A percentile compares a stretch with the other conserved stretches of the same genome.
Conservation (phyloP, 106 monocot species). For the Phalaenopsis equestris region DNA sequence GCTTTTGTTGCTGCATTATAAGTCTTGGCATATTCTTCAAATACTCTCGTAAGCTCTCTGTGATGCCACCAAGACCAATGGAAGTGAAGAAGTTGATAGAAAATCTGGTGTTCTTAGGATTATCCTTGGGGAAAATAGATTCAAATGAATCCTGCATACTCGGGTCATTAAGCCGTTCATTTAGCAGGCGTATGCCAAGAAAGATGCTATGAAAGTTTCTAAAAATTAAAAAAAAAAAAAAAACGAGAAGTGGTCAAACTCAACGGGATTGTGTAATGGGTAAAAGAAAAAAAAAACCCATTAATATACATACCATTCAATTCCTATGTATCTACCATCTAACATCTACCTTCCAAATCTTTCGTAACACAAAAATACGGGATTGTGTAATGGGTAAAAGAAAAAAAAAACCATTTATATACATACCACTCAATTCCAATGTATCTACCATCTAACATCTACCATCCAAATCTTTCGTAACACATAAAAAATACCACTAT, state of each 20-base stretch:
- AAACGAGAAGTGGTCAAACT: not conserved
- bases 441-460: too few species aligned
- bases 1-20: slow-evolving; percentile 85
- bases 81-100: slow-evolving; percentile 95
- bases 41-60: slow-evolving; percentile 83
- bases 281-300: too few species aligned
- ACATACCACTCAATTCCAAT: too few species aligned
- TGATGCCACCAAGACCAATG: slow-evolving; percentile 91
- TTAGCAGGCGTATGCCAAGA: slow-evolving; percentile 76
- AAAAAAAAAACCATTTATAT: too few species aligned
- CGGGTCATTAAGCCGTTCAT: slow-evolving; percentile 79
- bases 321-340: too few species aligned
- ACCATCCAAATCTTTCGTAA: too few species aligned
- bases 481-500: too few species aligned
- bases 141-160: slow-evolving; percentile 83
- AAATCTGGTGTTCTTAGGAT: slow-evolving; percentile 90
- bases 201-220: slow-evolving; percentile 91
- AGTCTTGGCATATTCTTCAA: slow-evolving; percentile 94
- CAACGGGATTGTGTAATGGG: not conserved
- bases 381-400: not conserved
- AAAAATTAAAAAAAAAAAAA: slow-evolving; percentile 2
- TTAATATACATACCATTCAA: too few species aligned
- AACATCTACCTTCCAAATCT: too few species aligned
- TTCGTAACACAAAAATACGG: too few species aligned
- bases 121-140: slow-evolving; percentile 87